Evolutionary conservation across 73 alveolate genomes (phyloP).

Genomic region (Symbiodinium natans): DNA sequence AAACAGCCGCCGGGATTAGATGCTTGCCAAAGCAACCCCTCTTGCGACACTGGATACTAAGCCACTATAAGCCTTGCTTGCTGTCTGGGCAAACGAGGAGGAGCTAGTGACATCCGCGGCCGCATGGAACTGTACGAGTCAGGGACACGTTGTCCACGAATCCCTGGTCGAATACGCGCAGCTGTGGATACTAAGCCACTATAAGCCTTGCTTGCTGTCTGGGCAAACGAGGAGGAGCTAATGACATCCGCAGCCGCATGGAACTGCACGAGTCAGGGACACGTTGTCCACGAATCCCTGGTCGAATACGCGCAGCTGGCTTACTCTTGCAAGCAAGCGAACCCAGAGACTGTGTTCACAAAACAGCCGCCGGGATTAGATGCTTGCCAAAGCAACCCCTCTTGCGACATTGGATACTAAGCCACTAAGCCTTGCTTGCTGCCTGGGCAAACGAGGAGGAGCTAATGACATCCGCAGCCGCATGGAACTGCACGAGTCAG

Average conservation of each 20-base stretch:
- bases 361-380: background rate
- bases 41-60: background rate
- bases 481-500: background rate
- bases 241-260: too few species aligned
- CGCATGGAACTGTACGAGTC: background rate
- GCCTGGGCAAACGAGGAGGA: too few species aligned
- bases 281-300: background rate
- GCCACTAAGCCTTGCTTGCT: background rate
- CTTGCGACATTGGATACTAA: background rate
- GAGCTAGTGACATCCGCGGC: too few species aligned
- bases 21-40: background rate
- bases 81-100: too few species aligned
- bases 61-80: background rate
- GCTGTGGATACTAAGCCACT: background rate
- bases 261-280: background rate
- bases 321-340: constrained; percentile 1
- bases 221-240: too few species aligned
- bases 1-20: background rate
- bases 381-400: background rate
- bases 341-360: background rate
- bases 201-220: background rate
- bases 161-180: background rate
- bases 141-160: background rate
- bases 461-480: too few species aligned
- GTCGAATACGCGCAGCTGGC: background rate